Evolutionary conservation across 1,139 yeast species (phyloP).

Genomic region (Candida mesenterica): DNA sequence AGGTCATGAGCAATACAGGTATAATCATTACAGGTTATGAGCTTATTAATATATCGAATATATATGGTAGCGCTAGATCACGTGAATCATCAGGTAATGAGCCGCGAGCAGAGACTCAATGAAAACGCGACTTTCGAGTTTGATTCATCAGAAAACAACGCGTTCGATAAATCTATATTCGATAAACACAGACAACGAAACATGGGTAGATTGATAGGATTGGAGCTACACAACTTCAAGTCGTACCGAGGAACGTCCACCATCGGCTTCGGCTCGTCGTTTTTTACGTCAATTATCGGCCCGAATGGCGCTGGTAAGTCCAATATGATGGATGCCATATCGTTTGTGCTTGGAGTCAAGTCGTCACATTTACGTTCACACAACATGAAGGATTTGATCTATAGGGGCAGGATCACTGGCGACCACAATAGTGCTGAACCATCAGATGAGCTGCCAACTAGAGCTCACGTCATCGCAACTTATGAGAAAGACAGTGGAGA

Average conservation of each 20-base stretch:
- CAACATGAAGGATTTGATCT: slow-evolving; percentile 71
- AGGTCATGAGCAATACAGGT: too few relatives aligned
- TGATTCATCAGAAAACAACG: slow-evolving; percentile 2
- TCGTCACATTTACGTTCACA: slow-evolving; percentile 76
- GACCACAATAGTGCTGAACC: slow-evolving; percentile 18
- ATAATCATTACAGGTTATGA: too few relatives aligned
- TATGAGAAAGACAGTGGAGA: slow-evolving; percentile 66
- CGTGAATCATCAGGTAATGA: too few relatives aligned
- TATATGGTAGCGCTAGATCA: too few relatives aligned
- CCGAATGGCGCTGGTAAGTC: slow-evolving; percentile 99
- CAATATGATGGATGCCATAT: slow-evolving; percentile 97
- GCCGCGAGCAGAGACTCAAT: too few relatives aligned
- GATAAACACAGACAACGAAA: neutral
- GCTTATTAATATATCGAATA: too few relatives aligned
- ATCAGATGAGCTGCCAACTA: slow-evolving; percentile 38
- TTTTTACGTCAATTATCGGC: slow-evolving; percentile 89
- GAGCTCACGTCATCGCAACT: slow-evolving; percentile 79
- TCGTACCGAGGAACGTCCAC: slow-evolving; percentile 77
- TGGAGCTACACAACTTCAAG: slow-evolving; percentile 83
- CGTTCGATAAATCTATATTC: slow-evolving; percentile 4
- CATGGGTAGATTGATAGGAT: slow-evolving; percentile 77
- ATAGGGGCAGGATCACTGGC: slow-evolving; percentile 57
- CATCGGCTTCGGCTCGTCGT: slow-evolving; percentile 79
- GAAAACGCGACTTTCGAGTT: neutral
- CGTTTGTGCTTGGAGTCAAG: slow-evolving; percentile 88